Percentiles rank a stretch among this genome's conserved stretches.
Conservation (phyloP, 257 asterid genomes). For the Nicotiana tabacum region DNA sequence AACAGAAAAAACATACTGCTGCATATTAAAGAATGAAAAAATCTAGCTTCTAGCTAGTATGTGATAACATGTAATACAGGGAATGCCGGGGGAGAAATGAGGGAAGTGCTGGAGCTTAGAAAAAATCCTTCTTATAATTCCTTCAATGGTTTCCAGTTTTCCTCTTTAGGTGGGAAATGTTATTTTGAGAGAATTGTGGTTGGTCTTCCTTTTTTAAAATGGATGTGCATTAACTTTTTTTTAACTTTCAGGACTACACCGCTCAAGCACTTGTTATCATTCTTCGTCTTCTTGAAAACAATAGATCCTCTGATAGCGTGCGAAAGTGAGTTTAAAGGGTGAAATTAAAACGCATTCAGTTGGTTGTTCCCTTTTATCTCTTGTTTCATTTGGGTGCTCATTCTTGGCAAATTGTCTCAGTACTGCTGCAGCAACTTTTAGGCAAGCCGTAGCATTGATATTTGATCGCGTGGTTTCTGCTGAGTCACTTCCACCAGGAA, state of each 20-base stretch:
- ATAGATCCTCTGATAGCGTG: constrained; percentile 95
- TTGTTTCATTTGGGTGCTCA: constrained; percentile 1
- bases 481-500: constrained; percentile 86
- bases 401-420: constrained; percentile 43
- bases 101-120: background rate
- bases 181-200: background rate
- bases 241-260: constrained; percentile 66
- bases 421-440: constrained; percentile 99
- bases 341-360: background rate
- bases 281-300: constrained; percentile 88
- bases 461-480: constrained; percentile 77
- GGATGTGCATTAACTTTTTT: constrained; percentile 20
- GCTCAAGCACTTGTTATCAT: constrained; percentile 92
- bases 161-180: background rate
- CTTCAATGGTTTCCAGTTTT: background rate
- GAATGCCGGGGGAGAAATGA: background rate
- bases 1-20: constrained; percentile 4
- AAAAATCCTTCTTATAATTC: background rate
- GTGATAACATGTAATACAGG: background rate
- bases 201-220: constrained; percentile 13
- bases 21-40: constrained; percentile 1
- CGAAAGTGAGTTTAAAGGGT: constrained; percentile 62
- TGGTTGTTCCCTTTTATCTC: background rate
- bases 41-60: background rate
- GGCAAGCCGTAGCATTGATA: constrained; percentile 97